Evolutionary conservation across 1,284 basidiomycete genomes (phyloP).

Genomic region (Leccinum angustisporum): DNA sequence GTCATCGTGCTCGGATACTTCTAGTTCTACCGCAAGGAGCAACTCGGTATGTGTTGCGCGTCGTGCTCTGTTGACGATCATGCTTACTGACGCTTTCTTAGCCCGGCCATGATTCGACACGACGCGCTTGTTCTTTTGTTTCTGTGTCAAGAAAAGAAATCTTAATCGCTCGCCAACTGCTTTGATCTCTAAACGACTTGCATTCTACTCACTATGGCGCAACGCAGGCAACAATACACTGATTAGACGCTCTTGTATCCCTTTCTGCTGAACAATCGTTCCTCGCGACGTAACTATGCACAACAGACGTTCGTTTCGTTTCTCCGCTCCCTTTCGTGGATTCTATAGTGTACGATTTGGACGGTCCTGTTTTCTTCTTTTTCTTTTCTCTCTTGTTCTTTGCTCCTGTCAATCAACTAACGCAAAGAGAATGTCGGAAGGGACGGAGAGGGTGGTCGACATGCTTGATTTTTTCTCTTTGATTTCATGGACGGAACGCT

Average conservation of each 20-base stretch:
- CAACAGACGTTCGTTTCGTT: neutral
- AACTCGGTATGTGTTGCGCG: conserved; percentile 53
- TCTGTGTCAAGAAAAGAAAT: neutral
- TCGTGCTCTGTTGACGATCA: neutral
- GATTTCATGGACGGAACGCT: neutral
- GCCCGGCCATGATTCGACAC: conserved; percentile 10
- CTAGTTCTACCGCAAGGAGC: conserved; percentile 92
- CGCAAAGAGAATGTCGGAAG: neutral
- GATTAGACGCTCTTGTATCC: neutral
- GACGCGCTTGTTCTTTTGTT: neutral
- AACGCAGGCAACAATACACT: neutral
- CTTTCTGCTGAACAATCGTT: neutral
- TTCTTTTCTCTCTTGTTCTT: neutral
- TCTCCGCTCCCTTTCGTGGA: neutral
- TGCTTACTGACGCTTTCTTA: neutral
- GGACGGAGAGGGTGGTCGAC: neutral
- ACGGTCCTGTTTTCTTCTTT: neutral
- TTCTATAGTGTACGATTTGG: neutral
- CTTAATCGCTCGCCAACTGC: neutral
- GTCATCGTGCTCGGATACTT: conserved; percentile 90
- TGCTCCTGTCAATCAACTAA: neutral
- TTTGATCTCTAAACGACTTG: neutral
- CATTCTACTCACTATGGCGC: neutral
- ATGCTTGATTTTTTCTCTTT: neutral
- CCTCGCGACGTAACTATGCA: neutral